Evolutionary conservation across 2,329 filamentous ascomycete species (phyloP), one percentile per base, ranked within the genome.

Genomic region (Xylariaceae sp.): DNA sequence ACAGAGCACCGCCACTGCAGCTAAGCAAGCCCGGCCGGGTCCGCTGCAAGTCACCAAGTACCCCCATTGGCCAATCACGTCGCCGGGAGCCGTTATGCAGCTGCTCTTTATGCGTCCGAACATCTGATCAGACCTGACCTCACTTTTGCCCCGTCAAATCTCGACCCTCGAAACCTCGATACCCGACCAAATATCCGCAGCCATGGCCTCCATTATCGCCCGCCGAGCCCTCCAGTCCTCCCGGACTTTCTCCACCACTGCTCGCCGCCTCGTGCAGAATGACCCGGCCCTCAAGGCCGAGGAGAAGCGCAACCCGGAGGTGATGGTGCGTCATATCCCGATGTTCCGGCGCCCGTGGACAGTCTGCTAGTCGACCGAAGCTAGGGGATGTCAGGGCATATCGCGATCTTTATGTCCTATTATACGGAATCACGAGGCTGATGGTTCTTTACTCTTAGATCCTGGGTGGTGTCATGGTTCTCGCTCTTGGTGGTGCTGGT

Each of bases 401-500:
- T 45, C 4, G 42, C 42, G 42, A 45, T 6, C 13, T 45, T n/a
- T 45, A n/a, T 15, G 11, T 7, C 11, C 42, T 45, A 11, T 6
- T 15, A 45, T 45, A n/a, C 13, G 11, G 37, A 13, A 45, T 11
- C 42, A n/a, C 5, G 42, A 13, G 7, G 23, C 49, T 70, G 55
- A 72, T 62, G 47, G 47, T 56, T n/a, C 18, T 39, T n/a, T 44
- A 15, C 44, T 50, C 56, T 64, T 71, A 97, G 94, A 86, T 97
- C 72, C 88, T 99, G 67, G 84, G 92, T 66, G 90, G 86, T 73
- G 87, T 97, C 75, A 96, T 97, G 91, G 87, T 88, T 70, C 87
- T 88, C 74, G 89, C 90, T 70, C 89, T 97, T 73, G 87, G 87
- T 72, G 86, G 94, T 70, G 93, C 90, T 68, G 93, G 93, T 74